Base-by-base conservation (phyloP, 495 filamentous ascomycete species). In the Symbiotaphrina buchneri region DNA sequence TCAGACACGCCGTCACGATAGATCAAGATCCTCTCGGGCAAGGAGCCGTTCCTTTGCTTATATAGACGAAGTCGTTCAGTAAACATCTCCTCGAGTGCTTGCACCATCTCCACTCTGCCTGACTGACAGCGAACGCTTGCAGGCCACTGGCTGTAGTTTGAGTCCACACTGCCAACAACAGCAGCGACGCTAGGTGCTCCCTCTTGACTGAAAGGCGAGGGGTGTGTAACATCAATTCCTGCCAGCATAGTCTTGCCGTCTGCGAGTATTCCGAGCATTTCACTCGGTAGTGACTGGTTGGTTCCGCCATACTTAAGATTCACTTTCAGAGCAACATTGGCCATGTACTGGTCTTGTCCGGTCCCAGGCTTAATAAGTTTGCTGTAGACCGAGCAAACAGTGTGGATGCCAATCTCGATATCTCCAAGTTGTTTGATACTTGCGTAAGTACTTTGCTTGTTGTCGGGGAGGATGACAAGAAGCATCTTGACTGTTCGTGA, bases 1-100 rank as follows among this genome's bases (percentile, higher is more conserved):
- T 95, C 85, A 0, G 75, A 82, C 3, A 95, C 80, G 20, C 85
- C 85, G 47, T 94, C 85, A 21, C 85, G 74, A 54, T 83, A 94
- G 20, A 93, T 63, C 35, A 95, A 46, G 33, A 95, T 75, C 34
- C 75, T 75, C 20, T 67, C 53, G 0, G 85, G 85, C 0, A 70
- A 49, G 1, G 44, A 41, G 7, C 47, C 43, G 39, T 74, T 59
- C 6, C 35, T 27, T 0, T 43, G 39, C 8, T 54, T 48, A 71
- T 70, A 93, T 2, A 69, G 42, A 0, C 43, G 25, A 1, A 95
- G 51, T 1, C 75, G 70, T 3, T 58, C 55, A 29, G 54, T 41
- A 42, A 90, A 42, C 52, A 77, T 54, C 17, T 42, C 33, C 26
- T 64, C 48, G 29, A 80, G 36, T 4, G 51, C 42, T 6, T 49